Base-by-base conservation (phyloP, 257 asterid species). In the Solanum corneliomulleri region DNA sequence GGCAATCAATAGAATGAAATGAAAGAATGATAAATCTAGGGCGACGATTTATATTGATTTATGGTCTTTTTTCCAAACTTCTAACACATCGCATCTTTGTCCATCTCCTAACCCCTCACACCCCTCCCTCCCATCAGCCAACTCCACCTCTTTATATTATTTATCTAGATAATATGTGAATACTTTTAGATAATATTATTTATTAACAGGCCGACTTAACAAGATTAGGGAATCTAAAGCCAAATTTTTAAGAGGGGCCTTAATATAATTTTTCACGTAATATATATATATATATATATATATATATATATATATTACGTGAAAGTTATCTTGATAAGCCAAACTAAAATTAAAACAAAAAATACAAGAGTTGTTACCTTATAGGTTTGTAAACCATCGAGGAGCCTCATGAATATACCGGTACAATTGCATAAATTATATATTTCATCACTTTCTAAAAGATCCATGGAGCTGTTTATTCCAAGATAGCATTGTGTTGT, bases 341-440 rank as follows among this genome's bases (percentile, higher is more conserved):
- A n/a, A 66, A 66, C 18, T 47, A 47, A 47, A 23, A 66, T 21
- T 23, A n/a, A 62, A 62, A 21, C 14, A 62, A 4, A 21, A 21
- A 4, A 23, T n/a, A 66, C 33, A 23, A 66, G 16, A 20, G 11
- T 58, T 64, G 23, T 72, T 72, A 90, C 92, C 92, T 90, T 60
- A 35, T 27, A 86, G 5, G 88, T 87, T 47, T 29, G 76, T 47
- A 87, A 37, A 66, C 88, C 93, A 16, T 91, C 88, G 33, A 86
- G 90, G 31, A 91, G 89, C 5, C 91, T 75, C 15, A 80, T 35
- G 39, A 71, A 81, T 21, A 78, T 56, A 5, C 86, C 31, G 13
- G 39, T 85, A 60, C 86, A 86, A 82, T 45, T 62, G 87, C 88
- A 89, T 39, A 90, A 71, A 31, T 9, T 66, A 42, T 71, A 52